Evolutionary conservation across 2,329 filamentous ascomycete species (phyloP).

Genomic region (Lachnellula cervina): DNA sequence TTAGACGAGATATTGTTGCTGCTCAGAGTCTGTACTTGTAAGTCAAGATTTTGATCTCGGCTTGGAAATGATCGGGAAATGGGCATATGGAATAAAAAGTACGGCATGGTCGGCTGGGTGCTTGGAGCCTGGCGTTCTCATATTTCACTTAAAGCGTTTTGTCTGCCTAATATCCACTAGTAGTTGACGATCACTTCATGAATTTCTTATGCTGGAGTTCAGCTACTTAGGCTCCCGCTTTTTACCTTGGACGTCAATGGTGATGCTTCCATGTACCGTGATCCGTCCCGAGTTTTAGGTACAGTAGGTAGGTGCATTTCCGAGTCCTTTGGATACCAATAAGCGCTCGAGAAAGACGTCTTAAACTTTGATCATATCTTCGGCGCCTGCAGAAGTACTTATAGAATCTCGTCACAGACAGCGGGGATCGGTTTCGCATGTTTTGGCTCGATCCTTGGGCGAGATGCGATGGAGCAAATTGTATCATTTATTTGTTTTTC

Average conservation of each 20-base stretch:
- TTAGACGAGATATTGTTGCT: conserved; percentile 89
- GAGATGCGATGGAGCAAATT: no score
- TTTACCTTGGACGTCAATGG: neutral
- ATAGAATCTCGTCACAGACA: conserved; percentile 7
- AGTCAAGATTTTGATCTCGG: conserved; percentile 14
- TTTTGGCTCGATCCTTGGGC: neutral
- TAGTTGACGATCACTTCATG: neutral
- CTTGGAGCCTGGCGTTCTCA: conserved; percentile 13
- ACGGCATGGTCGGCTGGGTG: conserved; percentile 10
- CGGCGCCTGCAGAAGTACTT: conserved; percentile 1
- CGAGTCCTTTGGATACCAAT: neutral
- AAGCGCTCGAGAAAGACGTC: neutral
- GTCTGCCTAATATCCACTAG: neutral
- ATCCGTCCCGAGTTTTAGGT: neutral
- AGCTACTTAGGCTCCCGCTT: neutral
- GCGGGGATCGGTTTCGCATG: neutral
- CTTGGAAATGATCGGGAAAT: neutral
- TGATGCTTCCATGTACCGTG: neutral
- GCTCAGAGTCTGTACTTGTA: conserved; percentile 90
- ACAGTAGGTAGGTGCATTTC: neutral
- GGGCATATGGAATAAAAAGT: conserved; percentile 1
- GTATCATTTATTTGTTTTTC: no score
- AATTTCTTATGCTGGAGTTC: neutral
- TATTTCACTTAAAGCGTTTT: neutral
- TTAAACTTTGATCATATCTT: conserved; percentile 4